Conservation (phyloP, 495 filamentous ascomycete species). For the Annulohypoxylon nitens region DNA sequence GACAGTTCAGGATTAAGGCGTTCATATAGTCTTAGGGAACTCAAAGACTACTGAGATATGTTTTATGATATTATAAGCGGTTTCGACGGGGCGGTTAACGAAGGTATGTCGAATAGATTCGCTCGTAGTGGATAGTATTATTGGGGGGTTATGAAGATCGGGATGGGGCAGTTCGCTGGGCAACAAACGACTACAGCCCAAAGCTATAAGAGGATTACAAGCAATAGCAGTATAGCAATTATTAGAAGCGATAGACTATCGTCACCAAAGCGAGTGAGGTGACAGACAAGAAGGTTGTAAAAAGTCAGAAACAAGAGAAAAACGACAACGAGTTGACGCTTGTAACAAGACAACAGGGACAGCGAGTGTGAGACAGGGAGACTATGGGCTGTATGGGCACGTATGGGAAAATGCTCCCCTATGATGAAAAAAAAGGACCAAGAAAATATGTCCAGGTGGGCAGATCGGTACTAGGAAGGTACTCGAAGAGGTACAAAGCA, state of each 20-base stretch:
- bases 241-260: slow-evolving; percentile 57
- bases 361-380: slow-evolving; percentile 23
- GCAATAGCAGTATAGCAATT: slow-evolving; percentile 45
- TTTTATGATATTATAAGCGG: slow-evolving; percentile 23
- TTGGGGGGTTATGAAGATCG: slow-evolving; percentile 4
- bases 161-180: slow-evolving; percentile 31
- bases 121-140: slow-evolving; percentile 10
- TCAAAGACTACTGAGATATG: not conserved
- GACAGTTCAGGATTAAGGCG: slow-evolving; percentile 10
- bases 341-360: slow-evolving; percentile 19
- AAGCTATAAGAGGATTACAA: slow-evolving; percentile 43
- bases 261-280: slow-evolving; percentile 66
- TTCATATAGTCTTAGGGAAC: not conserved
- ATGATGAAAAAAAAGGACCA: slow-evolving; percentile 26
- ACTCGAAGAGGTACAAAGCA: slow-evolving; percentile 34
- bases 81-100: slow-evolving; percentile 34
- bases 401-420: slow-evolving; percentile 37
- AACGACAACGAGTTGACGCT: slow-evolving; percentile 43
- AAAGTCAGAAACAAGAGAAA: slow-evolving; percentile 49
- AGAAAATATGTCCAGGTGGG: slow-evolving; percentile 32
- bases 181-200: slow-evolving; percentile 30
- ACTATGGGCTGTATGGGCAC: slow-evolving; percentile 24
- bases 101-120: slow-evolving; percentile 35
- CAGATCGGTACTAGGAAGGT: slow-evolving; percentile 21
- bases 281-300: slow-evolving; percentile 47